These are phyloP conservation scores for Stagonosporopsis vannaccii DNA, from an alignment of 2,329 filamentous ascomycete genomes.

Conservation along the genomic window DNA sequence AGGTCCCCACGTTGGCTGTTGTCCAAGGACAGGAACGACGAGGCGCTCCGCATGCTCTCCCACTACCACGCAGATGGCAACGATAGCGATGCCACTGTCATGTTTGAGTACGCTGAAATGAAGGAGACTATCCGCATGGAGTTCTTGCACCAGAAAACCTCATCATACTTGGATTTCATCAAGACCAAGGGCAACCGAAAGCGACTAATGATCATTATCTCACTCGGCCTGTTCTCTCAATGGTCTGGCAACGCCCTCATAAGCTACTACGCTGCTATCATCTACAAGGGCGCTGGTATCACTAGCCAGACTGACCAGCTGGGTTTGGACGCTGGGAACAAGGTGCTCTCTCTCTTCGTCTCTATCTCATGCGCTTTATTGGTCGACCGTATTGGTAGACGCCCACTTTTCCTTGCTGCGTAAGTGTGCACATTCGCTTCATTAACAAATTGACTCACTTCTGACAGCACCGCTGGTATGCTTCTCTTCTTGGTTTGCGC, in stretches of 20 bases:
- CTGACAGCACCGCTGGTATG: slow-evolving; percentile 3
- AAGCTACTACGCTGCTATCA: slow-evolving; percentile 46
- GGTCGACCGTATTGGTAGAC: slow-evolving; percentile 52
- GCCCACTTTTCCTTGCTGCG: slow-evolving; percentile 53
- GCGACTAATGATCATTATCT: slow-evolving; percentile 48
- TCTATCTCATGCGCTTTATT: slow-evolving; percentile 38
- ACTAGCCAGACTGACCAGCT: slow-evolving; percentile 44
- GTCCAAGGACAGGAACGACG: slow-evolving; percentile 60
- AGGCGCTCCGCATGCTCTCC: slow-evolving; percentile 62
- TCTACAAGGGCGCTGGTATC: slow-evolving; percentile 51
- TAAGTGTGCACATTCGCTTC: slow-evolving; percentile 53
- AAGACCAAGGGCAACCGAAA: slow-evolving; percentile 47
- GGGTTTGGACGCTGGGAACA: slow-evolving; percentile 50
- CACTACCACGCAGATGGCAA: slow-evolving; percentile 61
- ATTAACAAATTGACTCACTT: slow-evolving; percentile 40
- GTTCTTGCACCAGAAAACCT: slow-evolving; percentile 29
- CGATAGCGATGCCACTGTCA: slow-evolving; percentile 24
- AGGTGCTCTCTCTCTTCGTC: slow-evolving; percentile 50
- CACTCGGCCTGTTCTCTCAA: slow-evolving; percentile 49
- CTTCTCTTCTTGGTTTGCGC: slow-evolving; percentile 6
- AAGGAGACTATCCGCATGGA: slow-evolving; percentile 21
- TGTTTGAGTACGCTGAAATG: slow-evolving; percentile 21
- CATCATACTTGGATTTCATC: slow-evolving; percentile 28
- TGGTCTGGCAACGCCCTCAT: slow-evolving; percentile 53
- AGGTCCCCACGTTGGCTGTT: slow-evolving; percentile 63